Base-by-base conservation (phyloP, 2,329 filamentous ascomycete genomes). In the Leptographium wingfieldii region DNA sequence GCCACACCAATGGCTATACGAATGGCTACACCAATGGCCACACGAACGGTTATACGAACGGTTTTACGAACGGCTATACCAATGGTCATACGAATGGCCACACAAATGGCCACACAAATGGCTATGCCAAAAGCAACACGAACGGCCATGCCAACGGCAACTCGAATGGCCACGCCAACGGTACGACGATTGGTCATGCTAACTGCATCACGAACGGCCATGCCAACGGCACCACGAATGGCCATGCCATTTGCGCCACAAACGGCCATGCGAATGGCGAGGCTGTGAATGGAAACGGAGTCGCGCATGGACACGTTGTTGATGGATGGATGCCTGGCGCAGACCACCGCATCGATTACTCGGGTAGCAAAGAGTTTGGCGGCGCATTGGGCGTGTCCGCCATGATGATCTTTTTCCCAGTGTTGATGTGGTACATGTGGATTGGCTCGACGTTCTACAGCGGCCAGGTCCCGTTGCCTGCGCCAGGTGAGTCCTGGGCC, bases 351-450 rank as follows among this genome's bases (percentile, higher is more conserved):
- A 66, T 86, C 60, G 84, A 87, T 73, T 76, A 80, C 68, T 84
- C 82, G 1, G 82, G 80, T 64, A 76, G 81, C 64, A 81, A 83
- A 66, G 95, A 99, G 71, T 99, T 97, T 70, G 92, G 92, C 64
- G 94, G 94, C 61, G 85, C 89, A 3, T 70, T 80, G n/a, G 92
- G 94, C 59, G 87, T 92, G 51, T 74, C 81, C 19, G 77, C 82
- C 66, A 91, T 96, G 83, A 97, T 97, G 90, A 80, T 91, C 63
- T 84, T 87, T 54, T 99, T 97, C 74, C 94, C 94, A n/a, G 63
- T 86, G 46, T 81, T 99, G 67, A 97, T 97, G 92, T 96, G 90
- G 81, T 97, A 96, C 76, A 96, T 99, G 92, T 97, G 92, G 92
- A 86, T 95, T 72, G 94, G 94, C 57, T 88, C 92, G 40, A 92